Evolutionary conservation across 2,329 filamentous ascomycete species (phyloP), one percentile per base, ranked within the genome.

Genomic region (Ascochyta clinopodiicola): DNA sequence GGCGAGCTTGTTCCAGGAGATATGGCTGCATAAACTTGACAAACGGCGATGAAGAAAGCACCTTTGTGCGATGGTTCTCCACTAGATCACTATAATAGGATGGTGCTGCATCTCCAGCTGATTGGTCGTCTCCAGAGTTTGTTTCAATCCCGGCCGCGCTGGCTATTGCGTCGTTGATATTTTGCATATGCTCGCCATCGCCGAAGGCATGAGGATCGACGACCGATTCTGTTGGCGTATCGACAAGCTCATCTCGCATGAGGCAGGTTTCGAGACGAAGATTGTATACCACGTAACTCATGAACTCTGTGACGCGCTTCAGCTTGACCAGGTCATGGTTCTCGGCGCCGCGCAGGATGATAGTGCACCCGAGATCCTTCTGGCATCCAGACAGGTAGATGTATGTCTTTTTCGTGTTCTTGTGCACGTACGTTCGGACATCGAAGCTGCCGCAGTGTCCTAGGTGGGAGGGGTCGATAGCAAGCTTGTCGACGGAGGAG

Each of bases 271-370:
- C 95, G 13, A 99, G 83, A 71, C 96, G 96, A 48, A 99, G 82
- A 67, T 97, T 99, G 77, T 99, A 99, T 12, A 98, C 93, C 19
- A 99, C 96, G 66, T 98, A 99, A 34, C 96, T 90, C 94, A 99
- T 97, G 71, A 99, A 98, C 72, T 99, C 95, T 10, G 94, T 95
- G 63, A 99, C 95, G 47, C 87, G 86, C 77, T 99, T 99, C 75
- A 99, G 87, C 65, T 88, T 90, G 1, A 86, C 81, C 17, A 99
- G 82, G 0, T 87, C 81, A 43, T 85, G 79, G 27, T 87, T 88
- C 56, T 89, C 87, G 3, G 89, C 91, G 1, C 95, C 95, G 40
- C 95, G 88, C 21, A 99, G 80, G 12, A 92, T 91, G 64, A 99
- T 96, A 0, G 95, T 99, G 71, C 95, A 98, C 0, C 95, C 96